Conservation (phyloP, 306 rosid genomes). For the Alnus rubra region DNA sequence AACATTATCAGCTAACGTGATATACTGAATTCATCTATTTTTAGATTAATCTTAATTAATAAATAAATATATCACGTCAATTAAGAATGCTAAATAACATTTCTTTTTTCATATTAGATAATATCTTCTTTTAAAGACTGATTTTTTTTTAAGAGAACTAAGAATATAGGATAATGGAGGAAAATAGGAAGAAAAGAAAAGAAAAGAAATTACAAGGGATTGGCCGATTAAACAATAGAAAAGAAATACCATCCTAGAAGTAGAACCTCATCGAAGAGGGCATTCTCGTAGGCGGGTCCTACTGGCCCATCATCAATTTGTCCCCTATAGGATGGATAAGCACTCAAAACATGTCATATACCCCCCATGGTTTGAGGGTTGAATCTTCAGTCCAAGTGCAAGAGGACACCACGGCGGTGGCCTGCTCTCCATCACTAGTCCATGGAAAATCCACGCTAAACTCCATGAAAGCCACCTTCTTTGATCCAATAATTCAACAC, state of each 20-base stretch:
- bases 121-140: too few species aligned
- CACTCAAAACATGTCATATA: constrained; percentile 21
- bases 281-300: constrained; percentile 32
- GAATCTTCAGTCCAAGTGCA: constrained; percentile 33
- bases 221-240: constrained; percentile 18
- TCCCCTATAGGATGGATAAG: constrained; percentile 44
- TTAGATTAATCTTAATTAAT: too few species aligned
- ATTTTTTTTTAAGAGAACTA: too few species aligned
- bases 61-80: too few species aligned
- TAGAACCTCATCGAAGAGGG: constrained; percentile 25
- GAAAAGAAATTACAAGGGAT: neutral
- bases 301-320: constrained; percentile 27
- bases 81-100: too few species aligned
- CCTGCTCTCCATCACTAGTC: constrained; percentile 16
- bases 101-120: too few species aligned
- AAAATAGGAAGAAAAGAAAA: neutral
- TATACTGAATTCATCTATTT: too few species aligned
- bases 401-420: constrained; percentile 29
- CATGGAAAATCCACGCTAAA: constrained; percentile 36
- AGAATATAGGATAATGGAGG: neutral
- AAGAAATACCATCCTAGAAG: constrained; percentile 11
- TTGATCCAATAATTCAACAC: constrained; percentile 33
- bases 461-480: constrained; percentile 55
- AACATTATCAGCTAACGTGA: too few species aligned
- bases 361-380: constrained; percentile 16